Base-by-base conservation (phyloP, 768 basidiomycete species). In the Mycena latifolia region DNA sequence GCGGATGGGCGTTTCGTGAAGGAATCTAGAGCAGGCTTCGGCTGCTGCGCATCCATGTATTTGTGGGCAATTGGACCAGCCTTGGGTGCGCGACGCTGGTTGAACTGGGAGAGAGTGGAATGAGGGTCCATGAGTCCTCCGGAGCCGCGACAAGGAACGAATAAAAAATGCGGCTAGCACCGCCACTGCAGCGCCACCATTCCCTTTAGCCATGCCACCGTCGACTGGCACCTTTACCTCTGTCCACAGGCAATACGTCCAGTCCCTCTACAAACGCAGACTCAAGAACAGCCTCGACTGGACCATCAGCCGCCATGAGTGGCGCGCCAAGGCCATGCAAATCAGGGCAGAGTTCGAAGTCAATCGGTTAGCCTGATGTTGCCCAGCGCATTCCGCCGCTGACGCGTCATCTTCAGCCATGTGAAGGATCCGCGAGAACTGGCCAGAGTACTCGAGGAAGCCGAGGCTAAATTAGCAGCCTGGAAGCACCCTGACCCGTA, bases 341-440 rank as follows among this genome's bases (percentile, higher is more conserved):
- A 94, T 99, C 69, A 83, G 97, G 67, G 96, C 96, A 66, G 88
- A 94, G 77, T 99, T 99, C 76, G 97, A 99, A 82, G 81, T 85
- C 71, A 95, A 98, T 85, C 88, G 95, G 94, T 94, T 76, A 63
- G 86, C 81, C 35, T 47, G 17, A 47, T 24, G 55, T 12, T 11
- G 65, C 45, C 20, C 37, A 41, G 29, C 51, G 46, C 58, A 37
- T 37, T 27, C 47, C 29, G 27, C 28, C 28, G 63, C 60, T 67
- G 22, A 65, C 48, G 37, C 53, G 29, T 20, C 51, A 20, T 18
- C 22, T 56, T 55, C 63, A 97, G 95, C 53, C 83, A 96, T 73
- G 89, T 97, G 60, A 87, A 88, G 60, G 93, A 97, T 72, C 95
- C 96, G 17, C 86, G 95, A 67, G 89, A 90, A 24, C 80, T 98